Base-by-base conservation (phyloP, 179 eudicot species). In the Corrigiola litoralis region DNA sequence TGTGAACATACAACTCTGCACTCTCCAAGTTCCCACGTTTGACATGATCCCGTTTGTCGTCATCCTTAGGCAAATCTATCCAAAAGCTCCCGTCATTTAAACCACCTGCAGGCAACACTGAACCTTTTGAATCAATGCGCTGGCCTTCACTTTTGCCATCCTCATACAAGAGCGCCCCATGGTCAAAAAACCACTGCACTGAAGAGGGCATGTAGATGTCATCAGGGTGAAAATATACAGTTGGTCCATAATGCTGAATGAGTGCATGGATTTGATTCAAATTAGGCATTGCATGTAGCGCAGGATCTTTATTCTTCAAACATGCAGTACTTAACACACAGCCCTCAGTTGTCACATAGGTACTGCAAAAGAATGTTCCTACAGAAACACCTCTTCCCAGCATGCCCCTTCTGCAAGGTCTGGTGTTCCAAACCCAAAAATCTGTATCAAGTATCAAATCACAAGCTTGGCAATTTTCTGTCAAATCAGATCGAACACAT, bases 141-240 rank as follows among this genome's bases (percentile, higher is more conserved):
- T 71, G 70, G 2, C 89, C 88, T 0, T 57, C 61, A 23, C 55
- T 83, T 29, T 75, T 67, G 4, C 84, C 98, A 50, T 68, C 74
- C 48, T 70, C 55, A 62, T 81, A 94, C 51, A 94, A 33, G 4
- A 82, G 65, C 0, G 91, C 95, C 16, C 97, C 96, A 5, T 84
- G 86, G 53, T 80, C 54, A 28, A 94, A 90, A 73, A 81, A 94
- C 99, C 99, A 90, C 17, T 70, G 61, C 2, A 90, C 97, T 0
- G 97, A 84, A 5, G 94, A 87, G 28, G 99, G 96, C 63, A 87
- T 37, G 50, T 81, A 94, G 18, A 76, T 44, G 38, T 94, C 97
- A 27, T 90, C 79, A 0, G 95, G 97, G 53, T 94, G 99, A 61
- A 85, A 87, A 67, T 78, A 94, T 10, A 90, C 78, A 18, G 66